Percentiles rank a stretch among this genome's conserved stretches.
Evolutionary conservation across 805 yeast genomes (phyloP).

Genomic region (Grigorovia yakushimaensis): DNA sequence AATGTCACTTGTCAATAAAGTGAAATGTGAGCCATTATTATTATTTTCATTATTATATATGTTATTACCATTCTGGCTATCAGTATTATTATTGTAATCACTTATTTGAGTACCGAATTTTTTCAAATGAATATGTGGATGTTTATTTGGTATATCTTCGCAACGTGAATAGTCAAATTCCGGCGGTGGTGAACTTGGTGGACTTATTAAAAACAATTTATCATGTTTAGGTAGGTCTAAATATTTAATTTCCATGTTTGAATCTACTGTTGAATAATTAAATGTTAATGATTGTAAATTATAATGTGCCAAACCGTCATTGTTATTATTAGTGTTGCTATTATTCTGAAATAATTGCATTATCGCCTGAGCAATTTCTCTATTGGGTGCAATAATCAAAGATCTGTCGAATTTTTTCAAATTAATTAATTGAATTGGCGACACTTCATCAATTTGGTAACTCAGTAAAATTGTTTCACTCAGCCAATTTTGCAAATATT

Average conservation of each 20-base stretch:
- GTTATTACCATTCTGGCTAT: not conserved
- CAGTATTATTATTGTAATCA: no score
- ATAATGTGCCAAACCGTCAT: not conserved
- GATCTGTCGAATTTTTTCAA: constrained; percentile 17
- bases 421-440: constrained; percentile 19
- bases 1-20: constrained; percentile 11
- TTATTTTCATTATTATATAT: not conserved
- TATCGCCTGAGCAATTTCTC: constrained; percentile 6
- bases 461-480: constrained; percentile 9
- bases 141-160: constrained; percentile 30
- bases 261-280: constrained; percentile 13
- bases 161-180: constrained; percentile 31
- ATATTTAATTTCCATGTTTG: constrained; percentile 8
- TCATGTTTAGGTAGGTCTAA: constrained; percentile 28
- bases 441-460: constrained; percentile 7
- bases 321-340: not conserved
- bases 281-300: constrained; percentile 3
- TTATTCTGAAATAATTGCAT: not conserved
- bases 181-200: constrained; percentile 36
- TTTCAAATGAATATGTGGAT: not conserved
- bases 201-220: constrained; percentile 32
- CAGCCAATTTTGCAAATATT: constrained; percentile 14
- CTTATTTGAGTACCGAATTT: not conserved
- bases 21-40: constrained; percentile 1
- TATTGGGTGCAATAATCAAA: constrained; percentile 15